These are phyloP conservation scores for Solanum rostratum DNA, from an alignment of 257 asterid genomes.

Conservation along the genomic window DNA sequence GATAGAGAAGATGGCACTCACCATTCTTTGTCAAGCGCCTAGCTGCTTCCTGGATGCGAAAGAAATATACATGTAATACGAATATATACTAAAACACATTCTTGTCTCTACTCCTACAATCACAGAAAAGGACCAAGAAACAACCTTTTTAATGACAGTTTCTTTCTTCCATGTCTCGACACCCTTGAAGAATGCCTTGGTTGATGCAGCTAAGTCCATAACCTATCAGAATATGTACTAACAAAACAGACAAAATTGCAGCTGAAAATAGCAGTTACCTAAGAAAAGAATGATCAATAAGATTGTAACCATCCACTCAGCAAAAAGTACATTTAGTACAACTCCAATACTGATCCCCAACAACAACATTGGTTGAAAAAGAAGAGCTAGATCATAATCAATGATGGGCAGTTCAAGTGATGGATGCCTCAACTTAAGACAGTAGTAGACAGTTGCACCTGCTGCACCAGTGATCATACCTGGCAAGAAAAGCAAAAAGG, in stretches of 20 bases:
- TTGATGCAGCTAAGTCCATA: slow-evolving; percentile 29
- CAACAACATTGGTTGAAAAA: slow-evolving; percentile 56
- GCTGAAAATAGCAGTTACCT: slow-evolving; percentile 18
- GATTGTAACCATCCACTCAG: slow-evolving; percentile 57
- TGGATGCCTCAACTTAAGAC: slow-evolving; percentile 50
- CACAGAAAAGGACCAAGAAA: neutral
- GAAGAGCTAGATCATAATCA: slow-evolving; percentile 51
- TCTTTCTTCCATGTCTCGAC: slow-evolving; percentile 52
- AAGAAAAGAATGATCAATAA: slow-evolving; percentile 44
- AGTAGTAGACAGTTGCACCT: slow-evolving; percentile 40
- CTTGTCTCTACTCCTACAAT: neutral
- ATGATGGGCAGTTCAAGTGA: slow-evolving; percentile 45
- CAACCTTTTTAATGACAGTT: slow-evolving; percentile 35
- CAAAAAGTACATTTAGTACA: slow-evolving; percentile 40
- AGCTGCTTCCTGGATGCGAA: slow-evolving; percentile 30
- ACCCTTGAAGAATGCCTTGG: slow-evolving; percentile 47
- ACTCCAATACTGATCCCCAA: slow-evolving; percentile 57
- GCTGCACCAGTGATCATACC: slow-evolving; percentile 68
- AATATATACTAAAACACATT: neutral
- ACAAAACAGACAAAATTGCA: neutral
- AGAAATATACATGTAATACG: neutral
- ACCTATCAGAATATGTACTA: neutral
- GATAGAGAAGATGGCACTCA: slow-evolving; percentile 12
- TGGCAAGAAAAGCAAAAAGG: slow-evolving; percentile 1
- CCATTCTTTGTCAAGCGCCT: slow-evolving; percentile 23